phyloP scores from a whole-genome alignment of 768 basidiomycete genomes.

The Albatrellus ellisii region DNA sequence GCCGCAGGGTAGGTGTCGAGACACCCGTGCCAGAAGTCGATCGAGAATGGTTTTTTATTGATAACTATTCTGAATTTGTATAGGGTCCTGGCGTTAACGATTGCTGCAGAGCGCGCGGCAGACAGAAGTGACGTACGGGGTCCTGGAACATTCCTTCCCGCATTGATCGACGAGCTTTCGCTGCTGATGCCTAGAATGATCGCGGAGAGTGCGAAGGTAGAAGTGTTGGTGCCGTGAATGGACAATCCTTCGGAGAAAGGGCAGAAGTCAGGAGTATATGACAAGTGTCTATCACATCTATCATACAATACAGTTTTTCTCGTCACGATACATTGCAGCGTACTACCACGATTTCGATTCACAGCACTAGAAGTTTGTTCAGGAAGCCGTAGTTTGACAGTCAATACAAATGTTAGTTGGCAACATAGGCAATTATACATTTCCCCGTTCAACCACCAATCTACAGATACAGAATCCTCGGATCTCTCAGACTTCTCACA shows the following conservation, averaged over 20 bases:
- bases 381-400: no score
- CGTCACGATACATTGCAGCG: no score
- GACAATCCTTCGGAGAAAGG: background rate
- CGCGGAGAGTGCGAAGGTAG: conserved; percentile 5
- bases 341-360: no score
- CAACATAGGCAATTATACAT: no score
- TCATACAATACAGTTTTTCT: no score
- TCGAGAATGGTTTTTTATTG: background rate
- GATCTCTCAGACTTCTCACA: background rate
- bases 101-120: conserved; percentile 51
- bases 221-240: conserved; percentile 9
- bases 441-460: no score
- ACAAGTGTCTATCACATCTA: no score
- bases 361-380: no score
- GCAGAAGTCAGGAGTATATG: no score
- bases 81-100: conserved; percentile 35
- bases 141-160: conserved; percentile 51
- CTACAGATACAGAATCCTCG: no score
- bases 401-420: no score
- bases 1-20: conserved; percentile 46
- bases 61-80: conserved; percentile 16
- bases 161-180: conserved; percentile 50
- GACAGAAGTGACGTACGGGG: conserved; percentile 38
- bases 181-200: conserved; percentile 27
- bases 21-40: no score